phyloP scores from a whole-genome alignment of 1,139 yeast species.

The Yamadazyma diospyri region DNA sequence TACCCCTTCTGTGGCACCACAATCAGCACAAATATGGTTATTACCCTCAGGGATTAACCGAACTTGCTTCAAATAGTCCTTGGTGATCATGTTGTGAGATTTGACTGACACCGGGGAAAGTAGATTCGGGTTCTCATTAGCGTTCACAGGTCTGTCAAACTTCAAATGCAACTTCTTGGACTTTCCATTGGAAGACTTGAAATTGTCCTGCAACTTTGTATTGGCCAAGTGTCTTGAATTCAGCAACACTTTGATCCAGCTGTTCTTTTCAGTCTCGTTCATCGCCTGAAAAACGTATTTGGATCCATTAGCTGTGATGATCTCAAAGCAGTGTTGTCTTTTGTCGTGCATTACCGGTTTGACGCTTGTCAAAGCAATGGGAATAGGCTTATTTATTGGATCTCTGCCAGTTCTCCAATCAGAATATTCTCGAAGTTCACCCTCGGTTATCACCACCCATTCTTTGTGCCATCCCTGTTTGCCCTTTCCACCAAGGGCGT shows the following conservation, averaged over 20 bases:
- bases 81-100: slow-evolving; percentile 19
- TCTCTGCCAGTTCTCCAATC: slow-evolving; percentile 78
- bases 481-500: slow-evolving; percentile 70
- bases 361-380: slow-evolving; percentile 67
- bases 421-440: slow-evolving; percentile 66
- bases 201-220: slow-evolving; percentile 20
- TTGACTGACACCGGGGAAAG: slow-evolving; percentile 32
- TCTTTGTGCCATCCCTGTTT: slow-evolving; percentile 88
- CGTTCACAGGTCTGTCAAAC: slow-evolving; percentile 8
- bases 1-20: slow-evolving; percentile 60
- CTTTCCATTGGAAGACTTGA: neutral
- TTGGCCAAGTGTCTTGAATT: slow-evolving; percentile 47
- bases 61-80: slow-evolving; percentile 41
- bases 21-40: slow-evolving; percentile 74
- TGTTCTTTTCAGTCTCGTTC: slow-evolving; percentile 60
- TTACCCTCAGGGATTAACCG: slow-evolving; percentile 46
- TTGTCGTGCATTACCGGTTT: slow-evolving; percentile 48
- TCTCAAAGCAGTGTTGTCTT: slow-evolving; percentile 66
- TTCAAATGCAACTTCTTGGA: slow-evolving; percentile 10
- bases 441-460: slow-evolving; percentile 75
- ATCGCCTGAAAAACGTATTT: slow-evolving; percentile 78
- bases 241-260: slow-evolving; percentile 63
- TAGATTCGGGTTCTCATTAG: neutral
- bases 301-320: slow-evolving; percentile 65
- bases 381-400: slow-evolving; percentile 67